Conservation (phyloP, 1,284 basidiomycete species). For the Gymnopus androsaceus region DNA sequence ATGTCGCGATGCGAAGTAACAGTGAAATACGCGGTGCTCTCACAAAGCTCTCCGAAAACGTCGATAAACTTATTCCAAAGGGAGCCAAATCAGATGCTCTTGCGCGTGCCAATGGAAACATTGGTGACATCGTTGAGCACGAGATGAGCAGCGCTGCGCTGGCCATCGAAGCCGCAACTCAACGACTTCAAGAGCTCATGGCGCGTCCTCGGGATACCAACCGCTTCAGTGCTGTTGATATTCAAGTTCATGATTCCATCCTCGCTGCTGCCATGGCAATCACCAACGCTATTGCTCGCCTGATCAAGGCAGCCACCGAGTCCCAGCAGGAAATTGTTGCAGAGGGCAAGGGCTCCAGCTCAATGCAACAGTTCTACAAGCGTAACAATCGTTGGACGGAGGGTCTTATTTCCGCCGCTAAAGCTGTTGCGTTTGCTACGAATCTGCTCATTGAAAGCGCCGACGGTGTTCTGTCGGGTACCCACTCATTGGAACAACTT, state of each 20-base stretch:
- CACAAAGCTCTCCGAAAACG: conserved; percentile 81
- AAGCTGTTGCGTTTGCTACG: conserved; percentile 97
- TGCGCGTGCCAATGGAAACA: conserved; percentile 85
- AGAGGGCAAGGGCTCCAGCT: conserved; percentile 89
- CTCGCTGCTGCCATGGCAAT: conserved; percentile 92
- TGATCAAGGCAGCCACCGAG: conserved; percentile 96
- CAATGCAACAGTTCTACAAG: conserved; percentile 98
- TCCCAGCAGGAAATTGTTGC: conserved; percentile 98
- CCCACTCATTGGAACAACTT: conserved; percentile 96
- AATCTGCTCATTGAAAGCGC: conserved; percentile 95
- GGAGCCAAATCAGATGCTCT: conserved; percentile 71
- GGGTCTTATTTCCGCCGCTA: conserved; percentile 97
- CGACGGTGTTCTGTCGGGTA: conserved; percentile 95
- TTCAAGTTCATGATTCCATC: conserved; percentile 98
- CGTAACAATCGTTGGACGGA: conserved; percentile 99
- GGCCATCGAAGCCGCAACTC: conserved; percentile 93
- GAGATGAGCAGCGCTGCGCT: conserved; percentile 95
- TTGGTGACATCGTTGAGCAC: conserved; percentile 94
- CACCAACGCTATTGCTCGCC: conserved; percentile 90
- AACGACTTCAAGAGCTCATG: conserved; percentile 89
- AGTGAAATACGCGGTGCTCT: conserved; percentile 83
- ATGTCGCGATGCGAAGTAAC: conserved; percentile 90
- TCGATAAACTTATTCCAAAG: conserved; percentile 89
- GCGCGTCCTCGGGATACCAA: conserved; percentile 82
- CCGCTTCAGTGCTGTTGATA: conserved; percentile 86